phyloP scores from a whole-genome alignment of 495 filamentous ascomycete species.

The Lepraria neglecta region DNA sequence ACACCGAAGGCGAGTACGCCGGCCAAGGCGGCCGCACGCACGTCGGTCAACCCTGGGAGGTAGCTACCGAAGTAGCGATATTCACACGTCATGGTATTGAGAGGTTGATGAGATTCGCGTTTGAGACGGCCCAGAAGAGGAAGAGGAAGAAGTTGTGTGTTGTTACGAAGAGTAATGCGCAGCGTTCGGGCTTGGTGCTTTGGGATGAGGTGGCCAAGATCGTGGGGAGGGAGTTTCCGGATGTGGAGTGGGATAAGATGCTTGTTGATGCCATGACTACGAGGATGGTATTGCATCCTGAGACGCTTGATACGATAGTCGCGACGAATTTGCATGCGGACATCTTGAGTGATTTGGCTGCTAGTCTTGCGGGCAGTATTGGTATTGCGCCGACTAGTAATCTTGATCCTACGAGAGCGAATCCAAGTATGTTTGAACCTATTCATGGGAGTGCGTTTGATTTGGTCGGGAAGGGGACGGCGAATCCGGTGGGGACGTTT shows the following conservation, averaged over 20 bases:
- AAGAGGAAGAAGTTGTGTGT: constrained; percentile 49
- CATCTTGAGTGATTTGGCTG: constrained; percentile 54
- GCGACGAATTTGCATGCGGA: constrained; percentile 54
- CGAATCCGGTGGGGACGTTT: constrained; percentile 66
- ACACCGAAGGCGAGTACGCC: constrained; percentile 53
- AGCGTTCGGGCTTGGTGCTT: constrained; percentile 52
- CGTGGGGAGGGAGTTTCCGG: constrained; percentile 46
- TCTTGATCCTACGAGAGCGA: constrained; percentile 54
- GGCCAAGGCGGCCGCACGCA: constrained; percentile 52
- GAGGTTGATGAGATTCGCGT: constrained; percentile 51
- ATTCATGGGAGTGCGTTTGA: constrained; percentile 66
- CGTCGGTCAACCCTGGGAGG: constrained; percentile 44
- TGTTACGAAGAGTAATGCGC: constrained; percentile 54
- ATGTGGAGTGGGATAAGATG: constrained; percentile 52
- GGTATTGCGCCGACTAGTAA: constrained; percentile 58
- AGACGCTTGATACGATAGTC: constrained; percentile 50
- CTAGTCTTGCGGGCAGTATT: constrained; percentile 50
- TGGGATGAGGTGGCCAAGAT: constrained; percentile 49
- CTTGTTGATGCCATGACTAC: constrained; percentile 56
- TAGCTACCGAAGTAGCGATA: constrained; percentile 49
- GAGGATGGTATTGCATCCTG: constrained; percentile 50
- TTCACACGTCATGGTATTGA: constrained; percentile 50
- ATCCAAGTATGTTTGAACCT: constrained; percentile 62
- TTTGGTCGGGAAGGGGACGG: constrained; percentile 64
- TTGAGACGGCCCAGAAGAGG: constrained; percentile 44